phyloP scores from a whole-genome alignment of 1,139 yeast species.

The Hansenula lynferdii region DNA sequence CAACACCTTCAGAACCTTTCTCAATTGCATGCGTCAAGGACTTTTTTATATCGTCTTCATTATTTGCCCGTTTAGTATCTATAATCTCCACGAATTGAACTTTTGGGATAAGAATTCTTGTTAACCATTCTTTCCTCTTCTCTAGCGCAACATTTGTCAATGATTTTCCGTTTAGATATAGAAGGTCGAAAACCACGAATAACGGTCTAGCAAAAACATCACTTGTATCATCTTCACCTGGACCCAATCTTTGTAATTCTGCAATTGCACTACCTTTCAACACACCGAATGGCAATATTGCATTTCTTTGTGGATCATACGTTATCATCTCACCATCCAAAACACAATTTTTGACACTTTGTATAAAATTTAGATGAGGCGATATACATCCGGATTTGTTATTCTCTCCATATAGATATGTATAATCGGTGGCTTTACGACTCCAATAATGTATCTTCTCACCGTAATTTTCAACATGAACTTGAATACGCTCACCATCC shows the following conservation, averaged over 20 bases:
- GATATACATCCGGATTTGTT: conserved; percentile 54
- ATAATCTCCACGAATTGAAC: conserved; percentile 55
- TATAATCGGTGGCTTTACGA: conserved; percentile 69
- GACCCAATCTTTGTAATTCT: conserved; percentile 28
- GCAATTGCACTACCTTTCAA: conserved; percentile 61
- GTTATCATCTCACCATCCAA: conserved; percentile 96
- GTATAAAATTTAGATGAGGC: conserved; percentile 41
- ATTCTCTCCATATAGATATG: conserved; percentile 67
- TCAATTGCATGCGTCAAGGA: conserved; percentile 57
- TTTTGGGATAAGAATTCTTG: conserved; percentile 40
- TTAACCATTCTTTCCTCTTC: conserved; percentile 51
- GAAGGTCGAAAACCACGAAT: conserved; percentile 65
- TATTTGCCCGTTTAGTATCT: conserved; percentile 37
- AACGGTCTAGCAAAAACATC: conserved; percentile 50
- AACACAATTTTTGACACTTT: conserved; percentile 43
- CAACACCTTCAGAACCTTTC: conserved; percentile 74
- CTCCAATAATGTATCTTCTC: conserved; percentile 49
- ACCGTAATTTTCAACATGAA: conserved; percentile 48
- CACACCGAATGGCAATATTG: conserved; percentile 74
- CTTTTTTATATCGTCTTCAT: conserved; percentile 47
- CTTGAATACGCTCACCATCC: conserved; percentile 86
- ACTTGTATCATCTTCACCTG: conserved; percentile 13
- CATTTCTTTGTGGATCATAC: conserved; percentile 59
- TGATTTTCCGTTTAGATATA: conserved; percentile 61
- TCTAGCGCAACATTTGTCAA: conserved; percentile 50